Percentiles rank a stretch among this genome's conserved stretches.
Conservation (phyloP, 2,329 filamentous ascomycete genomes). For the Rugonectria rugulosa region DNA sequence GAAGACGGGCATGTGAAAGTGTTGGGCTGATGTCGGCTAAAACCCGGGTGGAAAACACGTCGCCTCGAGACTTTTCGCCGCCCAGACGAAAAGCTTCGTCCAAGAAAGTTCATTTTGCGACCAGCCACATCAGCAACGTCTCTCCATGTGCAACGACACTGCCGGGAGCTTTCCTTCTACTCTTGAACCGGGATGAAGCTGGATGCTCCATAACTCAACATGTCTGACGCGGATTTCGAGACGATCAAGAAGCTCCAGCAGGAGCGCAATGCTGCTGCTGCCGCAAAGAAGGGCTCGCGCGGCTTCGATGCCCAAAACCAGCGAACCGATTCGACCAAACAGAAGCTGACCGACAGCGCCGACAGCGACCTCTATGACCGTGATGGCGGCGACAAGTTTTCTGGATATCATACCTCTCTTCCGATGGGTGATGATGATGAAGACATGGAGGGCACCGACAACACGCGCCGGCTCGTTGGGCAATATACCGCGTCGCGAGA, state of each 20-base stretch:
- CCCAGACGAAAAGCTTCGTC: constrained; percentile 40
- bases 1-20: not conserved
- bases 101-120: constrained; percentile 39
- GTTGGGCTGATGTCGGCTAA: constrained; percentile 40
- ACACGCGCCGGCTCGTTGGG: constrained; percentile 80
- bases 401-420: constrained; percentile 91
- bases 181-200: constrained; percentile 54
- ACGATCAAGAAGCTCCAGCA: constrained; percentile 87
- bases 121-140: constrained; percentile 39
- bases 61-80: constrained; percentile 43
- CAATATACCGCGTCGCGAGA: constrained; percentile 94
- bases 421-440: constrained; percentile 80
- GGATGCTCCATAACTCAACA: constrained; percentile 51
- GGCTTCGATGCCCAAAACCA: constrained; percentile 81
- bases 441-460: constrained; percentile 77
- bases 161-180: constrained; percentile 45
- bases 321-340: constrained; percentile 88
- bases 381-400: constrained; percentile 79
- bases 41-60: constrained; percentile 35
- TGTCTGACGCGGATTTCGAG: constrained; percentile 86
- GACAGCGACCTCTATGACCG: constrained; percentile 88
- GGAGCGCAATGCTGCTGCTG: constrained; percentile 85
- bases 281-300: constrained; percentile 82
- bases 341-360: constrained; percentile 87
- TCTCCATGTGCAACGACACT: constrained; percentile 49